Percentiles rank a stretch among this genome's conserved stretches.
These are phyloP conservation scores for Trichosporon sp. DNA, from an alignment of 1,284 basidiomycete genomes.

Conservation along the genomic window DNA sequence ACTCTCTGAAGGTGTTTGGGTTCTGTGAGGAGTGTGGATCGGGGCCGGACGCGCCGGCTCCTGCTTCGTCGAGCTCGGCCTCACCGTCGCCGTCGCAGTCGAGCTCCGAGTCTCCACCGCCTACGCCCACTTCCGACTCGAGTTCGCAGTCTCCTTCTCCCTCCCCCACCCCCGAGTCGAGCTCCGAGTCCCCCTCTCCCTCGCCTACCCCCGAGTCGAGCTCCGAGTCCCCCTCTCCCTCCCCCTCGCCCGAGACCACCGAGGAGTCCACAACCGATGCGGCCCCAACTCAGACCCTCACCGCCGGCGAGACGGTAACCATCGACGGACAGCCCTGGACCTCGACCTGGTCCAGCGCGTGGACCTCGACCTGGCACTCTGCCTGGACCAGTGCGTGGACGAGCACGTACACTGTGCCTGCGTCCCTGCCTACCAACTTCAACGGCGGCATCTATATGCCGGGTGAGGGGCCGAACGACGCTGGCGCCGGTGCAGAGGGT, in stretches of 20 bases:
- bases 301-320: too few relatives aligned
- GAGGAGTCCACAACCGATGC: neutral
- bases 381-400: neutral
- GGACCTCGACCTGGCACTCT: neutral
- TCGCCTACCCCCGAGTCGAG: too few relatives aligned
- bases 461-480: neutral
- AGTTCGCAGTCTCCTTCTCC: neutral
- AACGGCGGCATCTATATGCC: neutral
- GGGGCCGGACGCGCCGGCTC: neutral
- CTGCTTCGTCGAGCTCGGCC: neutral
- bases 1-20: constrained; percentile 36
- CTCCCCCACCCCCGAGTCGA: neutral
- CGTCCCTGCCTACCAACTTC: neutral
- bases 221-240: too few relatives aligned
- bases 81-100: neutral
- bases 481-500: too few relatives aligned
- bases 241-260: neutral
- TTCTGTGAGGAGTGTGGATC: neutral
- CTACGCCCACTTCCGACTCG: neutral
- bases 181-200: neutral
- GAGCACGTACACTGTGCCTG: neutral
- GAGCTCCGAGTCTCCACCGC: neutral
- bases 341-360: neutral
- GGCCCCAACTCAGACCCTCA: too few relatives aligned
- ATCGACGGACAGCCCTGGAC: neutral